Percentiles rank a stretch among this genome's conserved stretches.
These are phyloP conservation scores for Oropetium thomaeum DNA, from an alignment of 176 grass and related monocot genomes.

Conservation along the genomic window DNA sequence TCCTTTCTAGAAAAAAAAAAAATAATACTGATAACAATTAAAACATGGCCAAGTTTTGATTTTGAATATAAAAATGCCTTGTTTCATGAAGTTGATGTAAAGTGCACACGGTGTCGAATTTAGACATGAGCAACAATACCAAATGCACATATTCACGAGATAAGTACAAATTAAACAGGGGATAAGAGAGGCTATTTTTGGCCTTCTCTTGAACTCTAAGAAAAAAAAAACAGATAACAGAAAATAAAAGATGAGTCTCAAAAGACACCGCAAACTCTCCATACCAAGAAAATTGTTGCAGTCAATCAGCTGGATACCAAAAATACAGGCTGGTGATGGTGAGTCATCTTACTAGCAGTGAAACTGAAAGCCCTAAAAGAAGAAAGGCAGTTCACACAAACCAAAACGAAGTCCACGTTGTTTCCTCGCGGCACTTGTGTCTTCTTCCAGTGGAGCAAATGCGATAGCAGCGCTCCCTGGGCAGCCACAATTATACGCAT, in stretches of 20 bases:
- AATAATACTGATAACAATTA: no score
- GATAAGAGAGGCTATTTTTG: no score
- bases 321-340: neutral
- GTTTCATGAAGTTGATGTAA: neutral
- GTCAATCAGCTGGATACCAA: neutral
- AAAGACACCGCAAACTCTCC: neutral
- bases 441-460: constrained; percentile 14
- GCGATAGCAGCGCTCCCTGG: neutral
- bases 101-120: neutral
- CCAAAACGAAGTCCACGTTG: neutral
- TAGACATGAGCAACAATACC: no score
- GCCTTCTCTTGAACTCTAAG: no score
- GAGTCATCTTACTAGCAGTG: neutral
- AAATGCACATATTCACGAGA: no score
- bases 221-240: neutral
- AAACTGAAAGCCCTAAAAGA: neutral
- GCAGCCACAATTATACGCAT: constrained; percentile 29
- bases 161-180: no score
- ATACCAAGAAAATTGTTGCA: neutral
- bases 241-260: neutral
- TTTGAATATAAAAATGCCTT: no score
- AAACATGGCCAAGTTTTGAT: no score
- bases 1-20: no score
- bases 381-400: neutral
- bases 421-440: constrained; percentile 4